These are phyloP conservation scores for Suillus tomentosus DNA, from an alignment of 768 basidiomycete genomes.

Conservation along the genomic window DNA sequence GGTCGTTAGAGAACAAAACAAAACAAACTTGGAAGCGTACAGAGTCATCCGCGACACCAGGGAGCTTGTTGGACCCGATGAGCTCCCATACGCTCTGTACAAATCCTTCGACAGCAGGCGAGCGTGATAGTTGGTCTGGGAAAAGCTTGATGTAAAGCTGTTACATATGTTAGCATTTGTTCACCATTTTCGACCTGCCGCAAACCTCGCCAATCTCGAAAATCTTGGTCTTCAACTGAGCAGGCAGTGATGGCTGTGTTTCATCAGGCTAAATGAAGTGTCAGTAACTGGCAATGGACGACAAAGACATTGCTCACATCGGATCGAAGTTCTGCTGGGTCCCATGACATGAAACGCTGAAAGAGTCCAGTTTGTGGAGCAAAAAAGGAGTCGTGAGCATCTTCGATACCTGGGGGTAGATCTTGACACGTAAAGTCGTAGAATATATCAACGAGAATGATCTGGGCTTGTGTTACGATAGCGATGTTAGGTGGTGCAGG, in stretches of 20 bases:
- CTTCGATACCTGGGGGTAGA: constrained; percentile 92
- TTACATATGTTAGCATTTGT: neutral
- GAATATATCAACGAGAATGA: constrained; percentile 82
- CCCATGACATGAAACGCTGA: constrained; percentile 80
- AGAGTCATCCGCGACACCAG: constrained; percentile 72
- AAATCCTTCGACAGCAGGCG: constrained; percentile 66
- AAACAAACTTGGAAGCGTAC: constrained; percentile 40
- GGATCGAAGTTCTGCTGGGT: constrained; percentile 63
- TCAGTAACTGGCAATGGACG: constrained; percentile 13
- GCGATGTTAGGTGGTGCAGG: constrained; percentile 42
- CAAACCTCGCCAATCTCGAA: constrained; percentile 87
- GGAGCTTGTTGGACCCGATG: constrained; percentile 65
- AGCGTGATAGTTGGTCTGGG: constrained; percentile 70
- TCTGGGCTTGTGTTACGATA: constrained; percentile 70
- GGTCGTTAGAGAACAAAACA: neutral
- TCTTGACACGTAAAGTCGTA: constrained; percentile 96
- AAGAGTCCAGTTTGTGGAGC: constrained; percentile 69
- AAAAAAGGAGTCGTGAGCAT: constrained; percentile 83
- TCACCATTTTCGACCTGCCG: constrained; percentile 6
- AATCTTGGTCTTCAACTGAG: constrained; percentile 85
- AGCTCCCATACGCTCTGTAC: constrained; percentile 92
- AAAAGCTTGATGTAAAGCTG: constrained; percentile 84
- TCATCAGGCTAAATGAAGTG: constrained; percentile 65
- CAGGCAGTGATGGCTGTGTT: constrained; percentile 79
- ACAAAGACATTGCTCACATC: constrained; percentile 49